A percentile compares a stretch with the other conserved stretches of the same genome.
Evolutionary conservation across 1,284 basidiomycete species (phyloP).

Genomic region (Amylostereum areolatum): DNA sequence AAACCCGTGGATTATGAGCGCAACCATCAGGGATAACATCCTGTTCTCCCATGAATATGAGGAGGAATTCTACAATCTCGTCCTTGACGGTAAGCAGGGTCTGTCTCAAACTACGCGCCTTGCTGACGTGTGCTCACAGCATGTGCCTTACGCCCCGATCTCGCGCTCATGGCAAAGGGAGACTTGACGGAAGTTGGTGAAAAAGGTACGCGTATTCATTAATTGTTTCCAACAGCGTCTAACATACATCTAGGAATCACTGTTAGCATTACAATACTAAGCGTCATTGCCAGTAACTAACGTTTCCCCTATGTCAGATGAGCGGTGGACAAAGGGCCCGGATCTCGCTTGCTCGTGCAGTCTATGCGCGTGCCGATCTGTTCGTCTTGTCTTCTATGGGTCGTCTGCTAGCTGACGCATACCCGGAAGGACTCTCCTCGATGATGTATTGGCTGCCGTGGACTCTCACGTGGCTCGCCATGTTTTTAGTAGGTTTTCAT

Average conservation of each 20-base stretch:
- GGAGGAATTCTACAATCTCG: constrained; percentile 66
- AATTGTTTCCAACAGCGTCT: not conserved
- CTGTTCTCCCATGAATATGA: constrained; percentile 88
- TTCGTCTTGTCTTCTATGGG: constrained; percentile 24
- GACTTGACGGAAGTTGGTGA: constrained; percentile 77
- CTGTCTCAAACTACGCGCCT: not conserved
- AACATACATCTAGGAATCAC: constrained; percentile 27
- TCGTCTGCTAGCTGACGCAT: not conserved
- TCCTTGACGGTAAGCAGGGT: constrained; percentile 54
- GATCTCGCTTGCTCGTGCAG: constrained; percentile 40
- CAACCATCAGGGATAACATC: constrained; percentile 84
- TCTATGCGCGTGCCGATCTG: constrained; percentile 38
- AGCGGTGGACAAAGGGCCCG: constrained; percentile 69
- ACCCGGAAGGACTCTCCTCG: constrained; percentile 34
- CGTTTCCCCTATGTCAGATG: constrained; percentile 23
- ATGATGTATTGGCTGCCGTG: constrained; percentile 53
- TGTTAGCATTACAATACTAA: constrained; percentile 17
- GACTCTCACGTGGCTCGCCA: constrained; percentile 41
- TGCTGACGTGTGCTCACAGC: constrained; percentile 34
- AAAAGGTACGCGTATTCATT: constrained; percentile 35
- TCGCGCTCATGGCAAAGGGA: constrained; percentile 68
- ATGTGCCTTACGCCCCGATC: constrained; percentile 80
- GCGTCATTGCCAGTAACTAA: not conserved
- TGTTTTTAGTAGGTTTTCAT: constrained; percentile 36
- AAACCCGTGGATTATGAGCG: constrained; percentile 85